These are phyloP conservation scores for Paramecium biaurelia DNA, from an alignment of 73 alveolate genomes.

Conservation along the genomic window DNA sequence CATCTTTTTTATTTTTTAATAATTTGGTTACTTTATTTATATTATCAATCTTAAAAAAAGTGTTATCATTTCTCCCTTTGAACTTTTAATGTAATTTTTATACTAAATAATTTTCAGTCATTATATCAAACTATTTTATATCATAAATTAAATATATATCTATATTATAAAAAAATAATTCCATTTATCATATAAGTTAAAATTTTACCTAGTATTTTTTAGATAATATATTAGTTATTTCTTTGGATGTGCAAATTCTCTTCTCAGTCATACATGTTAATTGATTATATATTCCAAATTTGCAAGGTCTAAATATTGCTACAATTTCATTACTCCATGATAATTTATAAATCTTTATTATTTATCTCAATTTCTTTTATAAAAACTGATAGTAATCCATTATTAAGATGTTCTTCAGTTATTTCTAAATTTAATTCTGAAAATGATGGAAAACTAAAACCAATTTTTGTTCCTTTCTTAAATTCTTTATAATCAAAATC, in stretches of 20 bases:
- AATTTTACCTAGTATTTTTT: neutral
- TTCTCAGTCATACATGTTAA: neutral
- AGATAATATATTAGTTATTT: neutral
- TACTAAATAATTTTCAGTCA: too few relatives aligned
- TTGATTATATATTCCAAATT: neutral
- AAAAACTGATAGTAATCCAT: neutral
- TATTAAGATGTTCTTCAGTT: neutral
- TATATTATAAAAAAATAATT: neutral
- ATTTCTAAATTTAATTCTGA: neutral
- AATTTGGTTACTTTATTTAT: too few relatives aligned
- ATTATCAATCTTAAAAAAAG: too few relatives aligned
- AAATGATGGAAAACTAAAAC: neutral
- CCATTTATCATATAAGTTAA: neutral
- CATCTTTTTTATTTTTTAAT: too few relatives aligned
- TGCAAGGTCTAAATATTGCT: neutral
- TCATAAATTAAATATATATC: neutral
- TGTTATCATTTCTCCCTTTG: too few relatives aligned
- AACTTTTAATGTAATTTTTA: too few relatives aligned
- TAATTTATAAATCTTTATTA: neutral
- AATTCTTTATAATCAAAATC: constrained; percentile 1
- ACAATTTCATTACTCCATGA: neutral
- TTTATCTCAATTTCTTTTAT: neutral
- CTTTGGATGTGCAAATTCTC: neutral
- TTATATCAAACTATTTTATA: too few relatives aligned
- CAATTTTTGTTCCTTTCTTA: neutral